Percentiles rank a stretch among this genome's conserved stretches.
These are phyloP conservation scores for Aphelidium insulamus DNA, from an alignment of 371 early-diverging fungal genomes.

Conservation along the genomic window DNA sequence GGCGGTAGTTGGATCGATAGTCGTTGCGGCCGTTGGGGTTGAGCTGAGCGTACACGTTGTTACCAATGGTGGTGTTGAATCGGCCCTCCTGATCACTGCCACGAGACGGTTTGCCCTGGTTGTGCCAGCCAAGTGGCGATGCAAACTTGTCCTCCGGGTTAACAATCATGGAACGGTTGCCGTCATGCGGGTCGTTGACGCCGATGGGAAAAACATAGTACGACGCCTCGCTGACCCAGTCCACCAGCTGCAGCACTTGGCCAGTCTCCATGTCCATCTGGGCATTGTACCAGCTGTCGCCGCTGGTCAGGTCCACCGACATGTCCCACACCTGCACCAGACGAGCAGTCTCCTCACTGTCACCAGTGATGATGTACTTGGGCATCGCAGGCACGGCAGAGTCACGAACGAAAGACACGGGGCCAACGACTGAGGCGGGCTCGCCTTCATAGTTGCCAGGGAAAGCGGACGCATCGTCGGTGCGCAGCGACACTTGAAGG, in stretches of 20 bases:
- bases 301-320: slow-evolving; percentile 14
- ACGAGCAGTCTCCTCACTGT: too few relatives aligned
- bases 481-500: too few relatives aligned
- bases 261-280: slow-evolving; percentile 16
- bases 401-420: too few relatives aligned
- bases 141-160: slow-evolving; percentile 5
- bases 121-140: slow-evolving; percentile 21
- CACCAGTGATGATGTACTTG: neutral
- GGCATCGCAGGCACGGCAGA: neutral
- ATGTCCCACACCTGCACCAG: neutral
- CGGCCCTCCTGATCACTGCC: slow-evolving; percentile 2
- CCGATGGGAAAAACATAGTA: slow-evolving; percentile 7
- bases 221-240: slow-evolving; percentile 20
- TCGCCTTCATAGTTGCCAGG: too few relatives aligned
- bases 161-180: slow-evolving; percentile 3
- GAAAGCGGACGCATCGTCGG: too few relatives aligned
- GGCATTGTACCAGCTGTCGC: slow-evolving; percentile 22
- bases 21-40: slow-evolving; percentile 25
- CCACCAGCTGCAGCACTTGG: slow-evolving; percentile 14
- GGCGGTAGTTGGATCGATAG: too few relatives aligned
- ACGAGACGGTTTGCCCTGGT: slow-evolving; percentile 1
- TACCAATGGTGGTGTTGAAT: slow-evolving; percentile 14
- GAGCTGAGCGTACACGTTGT: slow-evolving; percentile 23
- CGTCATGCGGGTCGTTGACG: slow-evolving; percentile 2
- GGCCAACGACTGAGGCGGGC: too few relatives aligned